Conservation (phyloP, 179 eudicot genomes). For the Silene coronaria region DNA sequence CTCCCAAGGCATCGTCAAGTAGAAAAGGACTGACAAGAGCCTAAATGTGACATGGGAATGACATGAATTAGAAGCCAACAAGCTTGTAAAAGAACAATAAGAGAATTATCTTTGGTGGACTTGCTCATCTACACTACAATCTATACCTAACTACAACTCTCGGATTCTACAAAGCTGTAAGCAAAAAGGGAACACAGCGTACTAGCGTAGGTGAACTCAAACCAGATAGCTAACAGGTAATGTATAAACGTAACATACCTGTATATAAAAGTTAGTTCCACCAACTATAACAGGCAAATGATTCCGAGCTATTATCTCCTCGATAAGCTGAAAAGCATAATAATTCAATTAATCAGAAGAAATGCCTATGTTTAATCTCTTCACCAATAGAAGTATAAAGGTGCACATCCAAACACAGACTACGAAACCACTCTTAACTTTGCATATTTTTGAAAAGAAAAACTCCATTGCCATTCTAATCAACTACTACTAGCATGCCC, state of each 20-base stretch:
- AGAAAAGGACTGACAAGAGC: constrained; percentile 86
- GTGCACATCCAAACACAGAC: not conserved
- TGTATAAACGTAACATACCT: constrained; percentile 41
- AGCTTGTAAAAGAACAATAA: not conserved
- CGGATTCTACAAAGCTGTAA: too few species aligned
- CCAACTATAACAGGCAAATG: constrained; percentile 56
- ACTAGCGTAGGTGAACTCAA: not conserved
- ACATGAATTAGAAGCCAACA: not conserved
- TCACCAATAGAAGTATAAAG: not conserved
- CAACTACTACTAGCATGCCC: too few species aligned
- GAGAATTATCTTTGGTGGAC: too few species aligned
- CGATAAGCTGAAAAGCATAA: constrained; percentile 53
- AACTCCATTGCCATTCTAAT: too few species aligned
- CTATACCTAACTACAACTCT: too few species aligned
- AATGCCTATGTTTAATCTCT: not conserved
- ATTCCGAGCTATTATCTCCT: constrained; percentile 39
- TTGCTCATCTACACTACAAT: too few species aligned
- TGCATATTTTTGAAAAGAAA: too few species aligned
- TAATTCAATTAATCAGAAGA: not conserved
- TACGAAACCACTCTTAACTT: too few species aligned
- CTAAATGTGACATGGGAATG: constrained; percentile 27
- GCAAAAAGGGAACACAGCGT: too few species aligned
- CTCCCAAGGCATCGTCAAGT: constrained; percentile 58
- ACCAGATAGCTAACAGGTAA: not conserved
- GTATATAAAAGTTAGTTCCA: constrained; percentile 37